Evolutionary conservation across 495 filamentous ascomycete species (phyloP).

Genomic region (Penicillium chermesinum): DNA sequence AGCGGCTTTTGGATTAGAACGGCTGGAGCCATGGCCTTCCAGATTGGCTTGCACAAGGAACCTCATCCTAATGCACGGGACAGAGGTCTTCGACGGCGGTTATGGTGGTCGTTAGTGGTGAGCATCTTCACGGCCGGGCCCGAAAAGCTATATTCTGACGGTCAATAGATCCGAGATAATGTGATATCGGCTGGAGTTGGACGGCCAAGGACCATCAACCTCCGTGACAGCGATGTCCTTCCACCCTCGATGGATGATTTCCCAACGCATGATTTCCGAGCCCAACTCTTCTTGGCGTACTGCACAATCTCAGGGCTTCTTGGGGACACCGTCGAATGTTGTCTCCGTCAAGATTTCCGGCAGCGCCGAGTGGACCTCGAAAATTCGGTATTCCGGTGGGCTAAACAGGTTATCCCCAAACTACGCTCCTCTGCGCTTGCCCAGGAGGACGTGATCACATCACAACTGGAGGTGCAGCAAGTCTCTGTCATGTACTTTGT

Average conservation of each 20-base stretch:
- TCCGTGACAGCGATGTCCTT: conserved; percentile 27
- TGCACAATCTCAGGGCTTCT: conserved; percentile 24
- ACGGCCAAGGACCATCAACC: conserved; percentile 25
- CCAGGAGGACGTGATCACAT: conserved; percentile 18
- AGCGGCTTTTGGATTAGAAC: conserved; percentile 30
- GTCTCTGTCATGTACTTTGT: conserved; percentile 27
- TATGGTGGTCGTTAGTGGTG: conserved; percentile 31
- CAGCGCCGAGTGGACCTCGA: conserved; percentile 23
- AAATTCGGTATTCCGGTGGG: conserved; percentile 27
- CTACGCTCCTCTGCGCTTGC: conserved; percentile 12
- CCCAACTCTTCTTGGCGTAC: conserved; percentile 23
- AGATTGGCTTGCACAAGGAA: conserved; percentile 29
- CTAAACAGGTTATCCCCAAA: conserved; percentile 26
- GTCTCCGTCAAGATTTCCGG: conserved; percentile 20
- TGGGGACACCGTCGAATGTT: conserved; percentile 26
- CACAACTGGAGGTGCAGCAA: conserved; percentile 21
- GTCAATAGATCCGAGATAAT: conserved; percentile 23
- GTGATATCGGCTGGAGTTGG: conserved; percentile 28
- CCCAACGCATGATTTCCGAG: conserved; percentile 20
- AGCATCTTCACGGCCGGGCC: background rate
- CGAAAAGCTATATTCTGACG: background rate
- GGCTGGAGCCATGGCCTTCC: conserved; percentile 29
- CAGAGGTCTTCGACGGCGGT: conserved; percentile 21
- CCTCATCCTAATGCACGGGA: conserved; percentile 18
- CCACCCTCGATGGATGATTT: conserved; percentile 27